Evolutionary conservation across 2,329 filamentous ascomycete species (phyloP), one percentile per base, ranked within the genome.

Genomic region (Berkeleyomyces basicola): DNA sequence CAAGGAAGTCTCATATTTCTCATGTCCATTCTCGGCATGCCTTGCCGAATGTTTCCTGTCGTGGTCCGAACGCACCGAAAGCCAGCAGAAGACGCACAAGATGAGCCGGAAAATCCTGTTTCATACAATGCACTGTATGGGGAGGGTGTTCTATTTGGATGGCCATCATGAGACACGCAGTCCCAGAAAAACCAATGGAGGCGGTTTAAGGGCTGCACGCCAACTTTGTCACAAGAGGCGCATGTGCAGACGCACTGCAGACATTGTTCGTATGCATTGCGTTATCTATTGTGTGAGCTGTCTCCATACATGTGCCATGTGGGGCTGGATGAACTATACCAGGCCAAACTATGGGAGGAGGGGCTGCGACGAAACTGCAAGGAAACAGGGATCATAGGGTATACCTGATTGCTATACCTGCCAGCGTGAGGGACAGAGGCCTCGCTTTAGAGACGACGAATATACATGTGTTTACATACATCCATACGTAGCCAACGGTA

Each of bases 41-140:
- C n/a, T 39, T 55, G 51, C 51, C 51, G 51, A 55, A 55, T 55
- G 51, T 55, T 55, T 55, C 51, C 23, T 55, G 51, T 7, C 10
- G 51, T 55, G 33, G 51, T 31, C 51, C 51, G 33, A 55, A 55
- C 14, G 7, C 51, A 33, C 51, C 33, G 51, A 55, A 23, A 39
- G 33, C 14, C 11, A 4, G 5, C 23, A n/a, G 3, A 46, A n/a
- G 43, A 46, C 43, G 43, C 14, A 55, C 51, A 55, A 55, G 33
- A 55, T 55, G 36, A 55, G 51, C 51, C 51, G 51, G 33, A 55
- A 55, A 55, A 55, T 37, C 51, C 7, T 55, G 51, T 55, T 55
- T 55, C 51, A 55, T 39, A 14, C 31, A 23, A 23, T 37, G 31
- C 11, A 55, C 11, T n/a, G 23, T 14, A 37, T n/a, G 37, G 11